Base-by-base conservation (phyloP, 2,329 filamentous ascomycete genomes). In the Hypomyces rosellus region DNA sequence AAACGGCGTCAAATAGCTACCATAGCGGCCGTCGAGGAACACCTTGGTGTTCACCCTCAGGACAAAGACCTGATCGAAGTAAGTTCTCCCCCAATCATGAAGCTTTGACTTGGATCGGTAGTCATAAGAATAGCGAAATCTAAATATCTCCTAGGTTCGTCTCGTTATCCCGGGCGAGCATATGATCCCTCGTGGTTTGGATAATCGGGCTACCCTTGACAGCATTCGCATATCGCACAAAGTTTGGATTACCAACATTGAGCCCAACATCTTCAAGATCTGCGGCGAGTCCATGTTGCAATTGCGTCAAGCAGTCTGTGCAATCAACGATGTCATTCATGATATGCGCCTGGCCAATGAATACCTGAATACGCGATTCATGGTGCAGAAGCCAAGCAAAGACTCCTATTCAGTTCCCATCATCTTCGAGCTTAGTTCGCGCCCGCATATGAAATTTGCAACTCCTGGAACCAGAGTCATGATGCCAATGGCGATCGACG, bases 251-350 rank as follows among this genome's bases (percentile, higher is more conserved):
- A 60, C 48, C 3, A 53, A 49, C 5, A 50, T 54, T 7, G 44
- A 59, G 22, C 51, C 56, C 3, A 59, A 64, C 22, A 34, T 61
- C 14, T 55, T 69, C 11, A 56, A 61, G 5, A 53, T 70, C 20
- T 51, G 46, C 38, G 56, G 63, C 18, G 53, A 58, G 4, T 54
- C 54, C 3, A 56, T 61, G 16, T n/a, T 43, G 5, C 49, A 54
- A 4, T 53, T 70, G 5, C 61, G 59, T 18, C 40, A 62, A 22
- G 66, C 61, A 8, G 37, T 68, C 0, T 22, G 51, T 4, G 63
- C 59, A 1, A 49, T 68, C 7, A 68, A 68, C 49, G 61, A 58
- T 60, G 50, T 43, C 5, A 58, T 70, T 12, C 60, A 66, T 13
- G 61, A 69, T n/a, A 57, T 68, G 55, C 60, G 65, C 5, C 48